These are phyloP conservation scores for Pseudopyrenochaeta lycopersici DNA, from an alignment of 2,329 filamentous ascomycete genomes.

Conservation along the genomic window DNA sequence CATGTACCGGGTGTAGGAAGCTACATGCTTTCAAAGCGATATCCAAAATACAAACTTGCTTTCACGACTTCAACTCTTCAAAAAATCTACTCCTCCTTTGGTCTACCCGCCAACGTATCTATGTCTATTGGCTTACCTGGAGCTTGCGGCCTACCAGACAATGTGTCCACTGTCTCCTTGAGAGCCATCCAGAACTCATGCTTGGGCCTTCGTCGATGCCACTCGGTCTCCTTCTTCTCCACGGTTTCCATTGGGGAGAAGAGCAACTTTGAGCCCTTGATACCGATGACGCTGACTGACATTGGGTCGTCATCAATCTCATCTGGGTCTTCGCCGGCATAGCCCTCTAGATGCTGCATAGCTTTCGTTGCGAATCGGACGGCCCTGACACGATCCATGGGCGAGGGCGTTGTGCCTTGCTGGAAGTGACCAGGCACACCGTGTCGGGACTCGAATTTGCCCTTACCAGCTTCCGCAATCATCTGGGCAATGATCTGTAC, in stretches of 20 bases:
- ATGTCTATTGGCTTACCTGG: constrained; percentile 23
- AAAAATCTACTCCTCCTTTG: constrained; percentile 10
- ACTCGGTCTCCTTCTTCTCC: constrained; percentile 87
- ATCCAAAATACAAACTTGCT: no score
- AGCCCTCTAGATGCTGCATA: constrained; percentile 87
- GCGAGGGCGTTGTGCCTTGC: constrained; percentile 67
- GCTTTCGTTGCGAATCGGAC: constrained; percentile 93
- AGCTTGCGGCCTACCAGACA: constrained; percentile 67
- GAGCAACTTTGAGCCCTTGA: constrained; percentile 88
- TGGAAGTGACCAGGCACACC: constrained; percentile 63
- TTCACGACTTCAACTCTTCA: background rate
- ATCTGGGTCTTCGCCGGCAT: constrained; percentile 69
- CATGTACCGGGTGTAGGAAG: background rate
- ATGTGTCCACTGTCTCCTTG: constrained; percentile 82
- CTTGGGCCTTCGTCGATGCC: constrained; percentile 86
- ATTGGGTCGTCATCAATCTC: constrained; percentile 77
- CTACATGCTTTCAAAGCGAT: background rate
- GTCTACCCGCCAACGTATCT: constrained; percentile 33
- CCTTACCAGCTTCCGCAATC: constrained; percentile 91
- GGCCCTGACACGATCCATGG: constrained; percentile 95
- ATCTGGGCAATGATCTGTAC: constrained; percentile 95
- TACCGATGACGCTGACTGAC: constrained; percentile 85
- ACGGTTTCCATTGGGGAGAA: constrained; percentile 83
- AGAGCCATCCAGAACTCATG: constrained; percentile 85
- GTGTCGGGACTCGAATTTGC: constrained; percentile 90